Evolutionary conservation across 345 rosid genomes (phyloP).

Genomic region (Eucalyptus erythrocorys): DNA sequence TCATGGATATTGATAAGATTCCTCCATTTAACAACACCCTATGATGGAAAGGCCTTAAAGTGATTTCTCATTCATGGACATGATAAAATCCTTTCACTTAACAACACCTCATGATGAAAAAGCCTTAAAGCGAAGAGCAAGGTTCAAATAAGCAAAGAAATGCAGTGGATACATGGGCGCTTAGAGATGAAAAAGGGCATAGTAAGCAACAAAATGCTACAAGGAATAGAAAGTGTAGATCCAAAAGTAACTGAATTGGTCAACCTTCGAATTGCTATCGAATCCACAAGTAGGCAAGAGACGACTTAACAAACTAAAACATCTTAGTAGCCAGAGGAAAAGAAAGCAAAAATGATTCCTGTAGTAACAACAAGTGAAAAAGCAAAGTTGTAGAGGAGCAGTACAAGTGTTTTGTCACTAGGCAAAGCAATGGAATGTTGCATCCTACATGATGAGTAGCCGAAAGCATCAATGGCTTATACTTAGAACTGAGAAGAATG

Average conservation of each 20-base stretch:
- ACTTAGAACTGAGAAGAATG: fast-evolving
- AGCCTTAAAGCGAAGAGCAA: neutral
- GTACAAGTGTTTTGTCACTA: neutral
- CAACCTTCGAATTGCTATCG: neutral
- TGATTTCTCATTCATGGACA: neutral
- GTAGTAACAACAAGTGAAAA: fast-evolving
- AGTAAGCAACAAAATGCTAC: neutral
- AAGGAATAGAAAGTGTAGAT: neutral
- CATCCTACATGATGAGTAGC: neutral
- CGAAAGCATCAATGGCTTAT: neutral
- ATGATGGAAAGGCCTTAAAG: neutral
- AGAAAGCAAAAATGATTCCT: neutral
- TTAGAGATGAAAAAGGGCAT: neutral
- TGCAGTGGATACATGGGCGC: neutral
- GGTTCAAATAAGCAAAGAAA: neutral
- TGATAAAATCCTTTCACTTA: neutral
- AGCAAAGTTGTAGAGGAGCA: neutral
- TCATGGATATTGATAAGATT: neutral
- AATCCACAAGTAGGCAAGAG: neutral
- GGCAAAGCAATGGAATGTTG: neutral
- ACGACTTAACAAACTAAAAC: neutral
- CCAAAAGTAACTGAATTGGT: neutral
- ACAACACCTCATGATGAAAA: neutral
- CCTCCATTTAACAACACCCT: neutral
- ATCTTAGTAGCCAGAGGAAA: neutral